Base-by-base conservation (phyloP, 805 yeast species). In the Osmozyma mogii region DNA sequence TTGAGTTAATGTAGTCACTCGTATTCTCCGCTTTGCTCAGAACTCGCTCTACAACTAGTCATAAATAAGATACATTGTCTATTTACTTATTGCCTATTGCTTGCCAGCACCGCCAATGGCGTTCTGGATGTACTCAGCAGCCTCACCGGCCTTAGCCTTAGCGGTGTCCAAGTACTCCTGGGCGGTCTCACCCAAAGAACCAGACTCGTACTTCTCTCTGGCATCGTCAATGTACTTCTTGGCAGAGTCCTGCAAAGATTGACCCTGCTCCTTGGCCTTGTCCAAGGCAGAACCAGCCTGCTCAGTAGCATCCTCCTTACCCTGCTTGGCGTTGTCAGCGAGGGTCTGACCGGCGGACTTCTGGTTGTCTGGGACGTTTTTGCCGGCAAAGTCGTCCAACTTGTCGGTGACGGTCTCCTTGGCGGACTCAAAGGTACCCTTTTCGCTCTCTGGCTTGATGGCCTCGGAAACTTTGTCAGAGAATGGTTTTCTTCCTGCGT, bases 401-500 rank as follows among this genome's bases (percentile, higher is more conserved):
- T 68, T 52, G 50, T 72, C 79, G 35, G 92, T 75, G 39, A 70
- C 74, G 17, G 53, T 35, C 62, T 85, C 94, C 68, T 80, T 79
- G 43, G 77, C 78, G 61, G 80, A 65, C 49, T 82, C 79, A 30
- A 62, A 55, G 49, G 61, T 57, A 22, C 77, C 47, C 65, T 85
- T 85, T 57, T 79, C 70, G 34, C 71, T 58, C 40, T 84, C 78
- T 42, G 94, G 94, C 43, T 71, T 80, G 24, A 79, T 36, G 24
- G 70, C 49, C 67, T 84, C 94, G 31, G 69, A 34, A 44, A 72
- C 61, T 61, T 84, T 82, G 54, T 79, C 80, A 41, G 76, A 44
- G 52, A 84, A 69, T 54, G 72, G 62, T 65, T 85, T 84, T 79
- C 95, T 81, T 49, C 81, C 84, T 38, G 69, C 51, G 56, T 65